phyloP scores from a whole-genome alignment of 768 basidiomycete species.

The Pleurotus cornucopiae region DNA sequence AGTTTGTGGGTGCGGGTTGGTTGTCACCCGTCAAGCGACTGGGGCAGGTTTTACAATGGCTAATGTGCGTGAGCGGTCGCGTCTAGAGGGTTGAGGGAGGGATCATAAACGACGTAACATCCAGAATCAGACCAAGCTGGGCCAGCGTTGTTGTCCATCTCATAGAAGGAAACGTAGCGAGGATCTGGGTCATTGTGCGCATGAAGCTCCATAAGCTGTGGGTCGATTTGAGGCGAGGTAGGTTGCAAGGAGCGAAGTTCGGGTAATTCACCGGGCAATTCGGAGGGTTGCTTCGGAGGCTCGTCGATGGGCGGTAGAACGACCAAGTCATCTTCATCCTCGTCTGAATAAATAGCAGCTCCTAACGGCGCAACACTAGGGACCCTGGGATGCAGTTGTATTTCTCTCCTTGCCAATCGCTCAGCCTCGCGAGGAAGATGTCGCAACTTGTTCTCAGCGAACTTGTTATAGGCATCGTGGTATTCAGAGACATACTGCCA shows the following conservation, averaged over 20 bases:
- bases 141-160: too few species aligned
- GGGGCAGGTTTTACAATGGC: too few species aligned
- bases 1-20: too few species aligned
- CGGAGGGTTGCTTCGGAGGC: neutral
- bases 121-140: too few species aligned
- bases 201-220: neutral
- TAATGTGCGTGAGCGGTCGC: too few species aligned
- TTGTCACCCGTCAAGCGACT: too few species aligned
- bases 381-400: conserved; percentile 26
- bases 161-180: too few species aligned
- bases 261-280: conserved; percentile 3
- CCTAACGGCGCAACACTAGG: conserved; percentile 36
- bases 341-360: neutral
- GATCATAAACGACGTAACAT: too few species aligned
- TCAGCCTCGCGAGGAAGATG: conserved; percentile 5
- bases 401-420: conserved; percentile 4
- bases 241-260: neutral
- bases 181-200: too few species aligned
- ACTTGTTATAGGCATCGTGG: conserved; percentile 27
- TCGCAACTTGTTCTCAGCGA: conserved; percentile 8
- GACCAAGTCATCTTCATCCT: neutral
- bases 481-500: conserved; percentile 40
- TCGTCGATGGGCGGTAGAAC: conserved; percentile 5
- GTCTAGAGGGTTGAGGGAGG: too few species aligned
- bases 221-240: conserved; percentile 4